phyloP scores from a whole-genome alignment of 768 basidiomycete species.

The Lactifluus piperatus region DNA sequence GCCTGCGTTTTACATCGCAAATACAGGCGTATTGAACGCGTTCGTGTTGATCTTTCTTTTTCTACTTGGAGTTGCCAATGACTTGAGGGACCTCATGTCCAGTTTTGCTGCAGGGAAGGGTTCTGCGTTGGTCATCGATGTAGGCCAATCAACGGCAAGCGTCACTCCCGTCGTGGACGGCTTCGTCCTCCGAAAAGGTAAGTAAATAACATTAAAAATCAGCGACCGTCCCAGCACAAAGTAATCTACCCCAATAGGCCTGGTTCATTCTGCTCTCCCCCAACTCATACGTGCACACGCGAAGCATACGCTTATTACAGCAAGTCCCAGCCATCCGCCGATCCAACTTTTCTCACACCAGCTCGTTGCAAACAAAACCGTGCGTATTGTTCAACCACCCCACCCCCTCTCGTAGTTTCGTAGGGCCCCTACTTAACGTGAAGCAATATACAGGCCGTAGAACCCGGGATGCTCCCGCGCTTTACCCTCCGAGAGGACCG shows the following conservation, averaged over 20 bases:
- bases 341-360: conserved; percentile 80
- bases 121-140: conserved; percentile 92
- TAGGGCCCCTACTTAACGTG: background rate
- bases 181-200: conserved; percentile 93
- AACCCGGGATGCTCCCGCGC: conserved; percentile 52
- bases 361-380: conserved; percentile 75
- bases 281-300: conserved; percentile 77
- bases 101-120: conserved; percentile 97
- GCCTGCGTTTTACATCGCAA: conserved; percentile 95
- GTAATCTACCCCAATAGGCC: conserved; percentile 42
- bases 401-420: no score
- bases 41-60: conserved; percentile 26
- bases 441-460: conserved; percentile 49
- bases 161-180: conserved; percentile 96
- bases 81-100: background rate
- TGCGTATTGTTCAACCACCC: conserved; percentile 24
- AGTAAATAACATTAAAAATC: background rate
- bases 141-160: conserved; percentile 83
- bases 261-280: conserved; percentile 65
- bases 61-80: background rate
- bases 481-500: conserved; percentile 73
- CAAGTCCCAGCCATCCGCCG: conserved; percentile 41
- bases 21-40: conserved; percentile 91
- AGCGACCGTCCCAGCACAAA: background rate
- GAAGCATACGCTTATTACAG: conserved; percentile 50